Base-by-base conservation (phyloP, 352 stramenopile genomes). In the Hyphochytrium catenoides region DNA sequence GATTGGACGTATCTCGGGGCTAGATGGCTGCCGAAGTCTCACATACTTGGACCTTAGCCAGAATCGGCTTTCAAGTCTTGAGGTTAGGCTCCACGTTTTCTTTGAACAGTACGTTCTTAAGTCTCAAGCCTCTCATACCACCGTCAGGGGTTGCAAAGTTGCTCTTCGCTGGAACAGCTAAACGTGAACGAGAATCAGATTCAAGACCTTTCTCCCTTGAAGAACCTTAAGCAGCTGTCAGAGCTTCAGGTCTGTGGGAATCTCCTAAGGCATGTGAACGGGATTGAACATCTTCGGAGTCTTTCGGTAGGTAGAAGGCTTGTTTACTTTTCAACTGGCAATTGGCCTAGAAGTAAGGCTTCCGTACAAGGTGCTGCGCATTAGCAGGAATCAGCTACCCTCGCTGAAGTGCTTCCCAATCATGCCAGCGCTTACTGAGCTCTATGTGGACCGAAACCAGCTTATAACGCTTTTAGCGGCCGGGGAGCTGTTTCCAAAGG, bases 221-320 rank as follows among this genome's bases (percentile, higher is more conserved):
- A 50, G 8, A 52, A 65, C 12, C 44, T 79, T 34, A 58, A 46
- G 6, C 76, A 79, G 34, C 50, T 79, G 14, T 59, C 74, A 43
- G 65, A 79, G 34, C 48, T 79, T 24, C 65, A 74, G 24, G 32
- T 79, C 11, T 47, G 51, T 16, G 57, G 62, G 34, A 79, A 79
- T 41, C 43, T 47, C 1, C 31, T 79, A 5, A 38, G 37, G n/a
- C 55, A 45, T 5, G 40, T 79, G n/a, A 52, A 57, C 22, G 60
- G 56, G 0, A 43, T 58, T n/a, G n/a, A n/a, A n/a, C n/a, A n/a
- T n/a, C n/a, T n/a, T n/a, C n/a, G n/a, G n/a, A n/a, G n/a, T n/a
- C n/a, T n/a, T n/a, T n/a, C n/a, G n/a, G n/a, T n/a, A n/a, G n/a
- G n/a, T n/a, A n/a, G n/a, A n/a, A n/a, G n/a, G n/a, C n/a, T n/a